phyloP scores from a whole-genome alignment of 495 filamentous ascomycete genomes.

The Annulohypoxylon maeteangense region DNA sequence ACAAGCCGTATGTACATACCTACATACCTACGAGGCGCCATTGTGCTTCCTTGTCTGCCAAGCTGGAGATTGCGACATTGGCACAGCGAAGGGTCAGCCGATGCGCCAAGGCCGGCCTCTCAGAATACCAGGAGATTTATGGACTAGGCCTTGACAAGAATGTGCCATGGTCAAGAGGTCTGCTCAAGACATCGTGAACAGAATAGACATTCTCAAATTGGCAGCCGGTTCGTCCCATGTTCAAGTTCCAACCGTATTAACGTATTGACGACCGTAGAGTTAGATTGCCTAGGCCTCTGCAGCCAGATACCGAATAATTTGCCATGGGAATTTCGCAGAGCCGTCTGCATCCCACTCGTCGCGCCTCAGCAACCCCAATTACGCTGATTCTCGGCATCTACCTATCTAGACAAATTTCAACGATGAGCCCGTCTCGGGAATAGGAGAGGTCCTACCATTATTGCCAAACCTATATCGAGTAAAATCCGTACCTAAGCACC shows the following conservation, averaged over 20 bases:
- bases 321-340: not conserved
- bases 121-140: slow-evolving; percentile 21
- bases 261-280: not conserved
- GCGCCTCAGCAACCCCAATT: not conserved
- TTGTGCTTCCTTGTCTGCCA: slow-evolving; percentile 16
- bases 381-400: not conserved
- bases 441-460: not conserved
- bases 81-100: slow-evolving; percentile 34
- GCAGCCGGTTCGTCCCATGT: slow-evolving; percentile 31
- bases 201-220: slow-evolving; percentile 34
- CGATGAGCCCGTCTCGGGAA: not conserved
- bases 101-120: slow-evolving; percentile 40
- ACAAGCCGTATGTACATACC: slow-evolving; percentile 9
- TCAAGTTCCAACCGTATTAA: slow-evolving; percentile 1
- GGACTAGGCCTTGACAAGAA: slow-evolving; percentile 48
- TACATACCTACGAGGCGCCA: not conserved
- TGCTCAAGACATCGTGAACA: slow-evolving; percentile 12
- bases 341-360: not conserved
- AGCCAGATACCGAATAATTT: not conserved
- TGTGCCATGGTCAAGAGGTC: slow-evolving; percentile 41
- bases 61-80: slow-evolving; percentile 37
- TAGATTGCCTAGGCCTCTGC: not conserved
- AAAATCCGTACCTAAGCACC: too few species aligned
- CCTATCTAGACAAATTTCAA: not conserved
- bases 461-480: not conserved